A percentile compares a stretch with the other conserved stretches of the same genome.
These are phyloP conservation scores for Fraxinus pennsylvanica DNA, from an alignment of 257 asterid genomes.

Conservation along the genomic window DNA sequence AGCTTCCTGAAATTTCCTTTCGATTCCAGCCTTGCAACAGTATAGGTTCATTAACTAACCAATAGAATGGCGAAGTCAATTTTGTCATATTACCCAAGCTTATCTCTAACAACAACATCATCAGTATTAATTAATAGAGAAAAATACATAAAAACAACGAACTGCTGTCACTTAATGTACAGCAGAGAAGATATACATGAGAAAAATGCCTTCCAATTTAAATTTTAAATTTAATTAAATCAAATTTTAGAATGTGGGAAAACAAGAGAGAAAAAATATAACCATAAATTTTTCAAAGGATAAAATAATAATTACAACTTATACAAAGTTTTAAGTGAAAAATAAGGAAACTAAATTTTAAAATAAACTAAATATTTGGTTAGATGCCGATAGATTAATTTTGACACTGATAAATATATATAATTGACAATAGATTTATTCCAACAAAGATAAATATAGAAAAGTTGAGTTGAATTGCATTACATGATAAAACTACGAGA, in stretches of 20 bases:
- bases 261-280: too few relatives aligned
- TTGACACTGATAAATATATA: too few relatives aligned
- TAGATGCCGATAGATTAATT: not conserved
- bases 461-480: not conserved
- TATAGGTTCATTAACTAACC: not conserved
- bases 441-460: not conserved
- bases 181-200: too few relatives aligned
- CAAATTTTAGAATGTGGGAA: too few relatives aligned
- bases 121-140: too few relatives aligned
- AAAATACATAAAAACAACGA: too few relatives aligned
- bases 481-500: not conserved
- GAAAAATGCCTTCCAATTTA: too few relatives aligned
- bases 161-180: too few relatives aligned
- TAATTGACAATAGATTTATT: too few relatives aligned
- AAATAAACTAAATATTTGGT: not conserved
- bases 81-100: not conserved
- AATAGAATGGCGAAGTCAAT: not conserved
- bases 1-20: not conserved
- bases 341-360: not conserved
- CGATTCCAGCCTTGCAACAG: not conserved
- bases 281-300: not conserved
- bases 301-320: too few relatives aligned
- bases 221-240: too few relatives aligned
- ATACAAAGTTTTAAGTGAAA: too few relatives aligned
- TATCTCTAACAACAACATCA: not conserved